phyloP scores from a whole-genome alignment of 2,329 filamentous ascomycete genomes.

The Arthrobotrys pseudoclavata region DNA sequence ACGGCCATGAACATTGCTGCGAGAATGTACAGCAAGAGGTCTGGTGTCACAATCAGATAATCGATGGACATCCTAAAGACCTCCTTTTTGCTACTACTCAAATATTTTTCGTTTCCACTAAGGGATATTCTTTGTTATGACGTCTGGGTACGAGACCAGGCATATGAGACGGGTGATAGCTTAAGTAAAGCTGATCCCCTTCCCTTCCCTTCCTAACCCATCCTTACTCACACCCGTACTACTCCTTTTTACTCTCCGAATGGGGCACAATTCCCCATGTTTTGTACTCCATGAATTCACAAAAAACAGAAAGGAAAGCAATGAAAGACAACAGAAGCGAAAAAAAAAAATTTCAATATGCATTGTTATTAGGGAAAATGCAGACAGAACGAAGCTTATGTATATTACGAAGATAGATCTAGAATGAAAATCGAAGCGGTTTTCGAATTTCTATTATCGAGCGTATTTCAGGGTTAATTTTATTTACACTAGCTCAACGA shows the following conservation, averaged over 20 bases:
- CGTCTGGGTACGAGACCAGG: too few relatives aligned
- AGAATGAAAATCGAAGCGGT: conserved; percentile 43
- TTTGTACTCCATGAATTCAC: neutral
- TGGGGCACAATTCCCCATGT: neutral
- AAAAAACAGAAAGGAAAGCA: neutral
- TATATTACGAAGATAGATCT: conserved; percentile 52
- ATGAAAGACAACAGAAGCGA: too few relatives aligned
- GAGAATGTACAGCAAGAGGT: conserved; percentile 92
- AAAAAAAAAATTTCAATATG: neutral
- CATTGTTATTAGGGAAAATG: neutral
- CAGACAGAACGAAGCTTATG: conserved; percentile 33
- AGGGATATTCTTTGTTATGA: neutral
- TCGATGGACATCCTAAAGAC: neutral
- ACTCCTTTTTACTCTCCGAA: neutral
- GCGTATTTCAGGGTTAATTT: neutral
- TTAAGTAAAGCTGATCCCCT: neutral
- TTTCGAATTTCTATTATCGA: neutral
- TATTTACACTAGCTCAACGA: neutral
- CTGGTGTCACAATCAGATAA: conserved; percentile 79
- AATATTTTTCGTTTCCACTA: too few relatives aligned
- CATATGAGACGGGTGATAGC: neutral
- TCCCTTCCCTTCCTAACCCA: neutral
- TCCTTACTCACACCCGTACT: neutral
- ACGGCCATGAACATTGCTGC: conserved; percentile 98
- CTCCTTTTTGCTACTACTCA: neutral